A percentile compares a stretch with the other conserved stretches of the same genome.
Evolutionary conservation across 306 rosid species (phyloP).

Genomic region (Datisca glomerata): DNA sequence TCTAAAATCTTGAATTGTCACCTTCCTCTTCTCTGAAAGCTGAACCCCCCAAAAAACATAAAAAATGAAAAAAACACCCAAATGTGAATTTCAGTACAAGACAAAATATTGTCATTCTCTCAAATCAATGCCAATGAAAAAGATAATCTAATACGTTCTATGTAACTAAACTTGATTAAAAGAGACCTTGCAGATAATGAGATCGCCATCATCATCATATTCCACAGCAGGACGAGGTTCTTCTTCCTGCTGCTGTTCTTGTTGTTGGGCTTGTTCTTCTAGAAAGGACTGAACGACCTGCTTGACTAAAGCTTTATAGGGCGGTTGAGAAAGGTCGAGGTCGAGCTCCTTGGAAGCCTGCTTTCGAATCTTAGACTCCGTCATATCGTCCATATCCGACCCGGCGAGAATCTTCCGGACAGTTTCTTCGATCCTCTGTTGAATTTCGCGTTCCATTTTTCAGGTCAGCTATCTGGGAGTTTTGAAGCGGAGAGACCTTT

Average conservation of each 20-base stretch:
- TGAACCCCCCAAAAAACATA: constrained; percentile 12
- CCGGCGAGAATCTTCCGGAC: constrained; percentile 49
- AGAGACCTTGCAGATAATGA: constrained; percentile 73
- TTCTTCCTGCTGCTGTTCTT: constrained; percentile 2
- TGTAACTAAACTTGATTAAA: neutral
- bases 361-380: constrained; percentile 70
- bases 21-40: constrained; percentile 66
- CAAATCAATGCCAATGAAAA: neutral
- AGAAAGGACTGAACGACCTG: constrained; percentile 56
- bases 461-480: too few species aligned
- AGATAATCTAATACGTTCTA: neutral
- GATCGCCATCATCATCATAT: constrained; percentile 64
- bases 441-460: constrained; percentile 57
- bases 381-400: constrained; percentile 69
- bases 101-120: neutral
- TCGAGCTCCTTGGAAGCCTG: constrained; percentile 50
- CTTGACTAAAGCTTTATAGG: constrained; percentile 48
- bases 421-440: constrained; percentile 40
- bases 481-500: too few species aligned
- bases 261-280: constrained; percentile 24
- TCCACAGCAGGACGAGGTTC: constrained; percentile 16
- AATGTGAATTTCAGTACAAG: neutral
- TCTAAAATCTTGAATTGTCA: constrained; percentile 71
- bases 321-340: constrained; percentile 53
- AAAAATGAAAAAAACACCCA: neutral